Conservation (phyloP, 805 yeast species). For the Lipomyces mesembrius region DNA sequence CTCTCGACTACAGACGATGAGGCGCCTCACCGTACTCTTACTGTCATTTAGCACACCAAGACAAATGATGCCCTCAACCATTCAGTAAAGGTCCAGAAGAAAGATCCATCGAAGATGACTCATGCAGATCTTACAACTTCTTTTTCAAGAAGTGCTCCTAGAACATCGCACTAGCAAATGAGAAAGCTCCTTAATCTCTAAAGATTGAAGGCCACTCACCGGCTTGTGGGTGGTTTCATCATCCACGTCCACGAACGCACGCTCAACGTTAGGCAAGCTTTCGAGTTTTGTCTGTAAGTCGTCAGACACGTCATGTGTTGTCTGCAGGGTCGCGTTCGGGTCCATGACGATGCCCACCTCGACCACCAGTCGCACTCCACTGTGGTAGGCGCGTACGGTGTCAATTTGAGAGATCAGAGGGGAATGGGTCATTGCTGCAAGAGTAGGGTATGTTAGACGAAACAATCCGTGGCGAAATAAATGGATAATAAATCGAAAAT, state of each 20-base stretch:
- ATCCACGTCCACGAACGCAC: slow-evolving; percentile 71
- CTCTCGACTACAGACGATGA: too few species aligned
- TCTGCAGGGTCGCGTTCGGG: slow-evolving; percentile 53
- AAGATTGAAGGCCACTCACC: not conserved
- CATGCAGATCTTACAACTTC: not conserved
- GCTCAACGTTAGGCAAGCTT: slow-evolving; percentile 63
- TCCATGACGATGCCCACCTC: slow-evolving; percentile 65
- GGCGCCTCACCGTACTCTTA: too few species aligned
- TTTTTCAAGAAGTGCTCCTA: slow-evolving; percentile 14
- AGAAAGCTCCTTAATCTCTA: not conserved
- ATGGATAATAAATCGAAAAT: too few species aligned
- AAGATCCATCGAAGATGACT: too few species aligned
- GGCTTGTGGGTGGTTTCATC: slow-evolving; percentile 42
- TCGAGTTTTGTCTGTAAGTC: slow-evolving; percentile 67
- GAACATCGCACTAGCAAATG: not conserved
- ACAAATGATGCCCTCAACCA: too few species aligned
- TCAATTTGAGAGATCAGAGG: slow-evolving; percentile 60
- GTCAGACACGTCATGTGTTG: slow-evolving; percentile 68
- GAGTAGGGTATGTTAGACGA: not conserved
- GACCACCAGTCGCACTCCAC: slow-evolving; percentile 64
- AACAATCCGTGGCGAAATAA: too few species aligned
- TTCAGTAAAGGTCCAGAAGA: too few species aligned
- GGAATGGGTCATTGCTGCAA: slow-evolving; percentile 56
- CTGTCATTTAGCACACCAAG: too few species aligned
- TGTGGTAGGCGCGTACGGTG: slow-evolving; percentile 62